Evolutionary conservation across 768 basidiomycete genomes (phyloP), one percentile per base, ranked within the genome.

Genomic region (Amanita subjunquillea): DNA sequence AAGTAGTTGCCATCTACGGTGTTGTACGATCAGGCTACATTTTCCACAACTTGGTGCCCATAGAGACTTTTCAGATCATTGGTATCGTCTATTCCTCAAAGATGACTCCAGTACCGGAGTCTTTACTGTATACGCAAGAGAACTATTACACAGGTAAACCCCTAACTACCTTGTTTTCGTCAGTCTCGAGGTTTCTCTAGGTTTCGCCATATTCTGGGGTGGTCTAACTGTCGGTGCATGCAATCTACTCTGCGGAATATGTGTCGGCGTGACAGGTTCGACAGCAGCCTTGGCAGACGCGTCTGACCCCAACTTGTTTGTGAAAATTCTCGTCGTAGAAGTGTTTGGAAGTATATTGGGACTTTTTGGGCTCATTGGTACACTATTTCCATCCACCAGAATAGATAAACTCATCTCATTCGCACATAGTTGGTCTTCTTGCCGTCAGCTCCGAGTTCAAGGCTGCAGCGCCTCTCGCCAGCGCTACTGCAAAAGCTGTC

Each of bases 1-100:
- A 98, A 73, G 96, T 97, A 63, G 94, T 99, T 27, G 96, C 95
- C 54, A 98, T 99, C 63, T 98, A 98, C 71, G 96, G 89, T 53
- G 90, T 91, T 49, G 91, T 93, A 69, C 55, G 87, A 76, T 40
- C 45, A 46, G 8, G 4, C 20, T 17, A 4, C 27, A 39, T 47
- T 39, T n/a, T 23, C 40, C 3, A n/a, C 43, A 30, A 10, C 2
- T 17, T 6, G n/a, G 3, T 30, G 17, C 12, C 36, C 22, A 41
- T 25, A 47, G 25, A 20, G 25, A 42, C 34, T 41, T 8, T 36
- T 2, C 40, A 91, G 89, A 96, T 96, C 60, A 94, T 94, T 61
- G 90, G 92, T 25, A 99, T 98, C 58, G 91, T 99, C 40, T 99
- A 92, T 69, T 91, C 91, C 4, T 74, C 90, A 10, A 96, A 89